Evolutionary conservation across 257 asterid genomes (phyloP), one percentile per base, ranked within the genome.

Genomic region (Scutellaria minor): DNA sequence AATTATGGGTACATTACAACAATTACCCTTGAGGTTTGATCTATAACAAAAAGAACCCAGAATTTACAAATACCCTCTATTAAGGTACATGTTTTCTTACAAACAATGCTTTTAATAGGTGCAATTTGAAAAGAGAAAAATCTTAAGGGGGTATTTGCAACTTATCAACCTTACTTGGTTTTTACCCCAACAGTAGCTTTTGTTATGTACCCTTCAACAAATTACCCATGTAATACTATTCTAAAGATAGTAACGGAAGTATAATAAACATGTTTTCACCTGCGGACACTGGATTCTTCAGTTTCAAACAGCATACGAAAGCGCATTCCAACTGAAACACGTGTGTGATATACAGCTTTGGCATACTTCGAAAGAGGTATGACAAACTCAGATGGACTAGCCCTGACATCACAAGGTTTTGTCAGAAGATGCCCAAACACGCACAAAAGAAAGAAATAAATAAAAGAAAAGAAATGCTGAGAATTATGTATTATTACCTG

Each of bases 271-370:
- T 47, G 56, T 45, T 61, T 20, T 27, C 40, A 91, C 98, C 98
- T 94, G 81, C 98, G 98, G 56, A 94, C 97, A 78, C 96, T 91
- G 41, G 98, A 93, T 89, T 93, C 98, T 83, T 93, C 98, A 63
- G 97, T 93, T 83, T 93, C 98, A 79, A 93, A 93, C 37, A 93
- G 89, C 98, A 93, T 93, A 37, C 98, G 86, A 41, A 93, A 93
- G 47, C 98, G 96, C 98, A 93, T 91, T 52, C 98, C 98, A 64
- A 93, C 96, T 12, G 98, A 93, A 76, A 93, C 93, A 12, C 96
- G 95, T 0, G 97, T 91, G 78, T 93, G 97, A 76, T 87, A 93
- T 53, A 91, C 96, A 73, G 98, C 98, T 83, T 91, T 89, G 54
- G 82, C 88, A 79, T 89, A 93, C 85, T 91, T 93, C 8, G 98